Base-by-base conservation (phyloP, 179 eudicot genomes). In the Beta lomatogona region DNA sequence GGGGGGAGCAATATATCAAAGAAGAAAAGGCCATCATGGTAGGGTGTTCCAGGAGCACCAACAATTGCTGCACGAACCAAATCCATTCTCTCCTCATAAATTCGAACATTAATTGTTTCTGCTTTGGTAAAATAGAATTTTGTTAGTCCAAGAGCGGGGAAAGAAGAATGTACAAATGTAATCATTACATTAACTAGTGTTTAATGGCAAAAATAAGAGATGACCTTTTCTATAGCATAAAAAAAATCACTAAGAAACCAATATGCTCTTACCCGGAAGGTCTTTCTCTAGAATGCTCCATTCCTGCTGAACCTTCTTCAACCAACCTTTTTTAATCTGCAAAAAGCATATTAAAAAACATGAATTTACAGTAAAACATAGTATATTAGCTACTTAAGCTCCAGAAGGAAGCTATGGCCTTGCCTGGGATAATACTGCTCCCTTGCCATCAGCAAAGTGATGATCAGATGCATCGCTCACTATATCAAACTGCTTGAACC, bases 31-130 rank as follows among this genome's bases (percentile, higher is more conserved):
- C 94, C 92, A 77, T 97, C 97, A 52, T 94, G 97, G 86, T 96
- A 96, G 53, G 99, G 99, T 83, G 99, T 96, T 82, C 93, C 97
- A 48, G 91, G 88, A 80, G 97, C 90, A 82, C 99, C 99, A 36
- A 91, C 87, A 60, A 96, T 88, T 46, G 92, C 95, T 25, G 92
- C 98, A 77, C 97, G 92, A 52, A 96, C 69, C 79, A 96, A 86
- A 83, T 96, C 93, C 94, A 94, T 93, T 87, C 98, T 89, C 59
- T 96, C 99, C 86, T 94, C 99, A 45, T 91, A 96, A 75, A 90
- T 88, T 10, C 97, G 98, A 22, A 92, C 96, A 81, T 83, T 91
- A 54, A 94, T 94, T 6, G 89, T 87, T 77, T 94, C 99, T 94
- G 91, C 82, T 64, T 79, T 72, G 54, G 41, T 25, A 31, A 73